Conservation (phyloP, 2,329 filamentous ascomycete genomes). For the Penicillium concentricum region DNA sequence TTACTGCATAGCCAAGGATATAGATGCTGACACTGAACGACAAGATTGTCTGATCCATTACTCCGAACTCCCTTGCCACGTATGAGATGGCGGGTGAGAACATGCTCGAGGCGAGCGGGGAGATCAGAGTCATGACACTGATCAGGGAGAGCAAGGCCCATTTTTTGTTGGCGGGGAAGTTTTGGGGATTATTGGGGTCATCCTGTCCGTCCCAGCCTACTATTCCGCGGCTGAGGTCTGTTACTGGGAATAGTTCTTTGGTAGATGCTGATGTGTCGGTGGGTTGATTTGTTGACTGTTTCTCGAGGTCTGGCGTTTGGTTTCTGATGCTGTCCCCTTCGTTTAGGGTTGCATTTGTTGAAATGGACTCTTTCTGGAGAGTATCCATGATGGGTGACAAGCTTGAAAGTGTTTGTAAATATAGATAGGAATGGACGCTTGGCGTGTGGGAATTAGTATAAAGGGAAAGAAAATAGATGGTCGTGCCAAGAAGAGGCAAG, state of each 20-base stretch:
- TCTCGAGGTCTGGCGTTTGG: neutral
- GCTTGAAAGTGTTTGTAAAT: neutral
- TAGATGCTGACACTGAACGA: conserved; percentile 34
- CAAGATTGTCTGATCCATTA: conserved; percentile 24
- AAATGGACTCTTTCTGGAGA: neutral
- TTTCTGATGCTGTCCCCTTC: neutral
- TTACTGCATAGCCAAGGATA: conserved; percentile 31
- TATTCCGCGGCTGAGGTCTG: conserved; percentile 53
- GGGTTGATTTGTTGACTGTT: neutral
- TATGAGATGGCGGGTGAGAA: conserved; percentile 30
- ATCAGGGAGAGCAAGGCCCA: conserved; percentile 29
- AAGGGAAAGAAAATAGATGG: neutral
- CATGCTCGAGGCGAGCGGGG: conserved; percentile 36
- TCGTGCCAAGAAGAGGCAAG: neutral
- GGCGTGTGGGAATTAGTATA: neutral
- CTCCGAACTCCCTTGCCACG: conserved; percentile 23
- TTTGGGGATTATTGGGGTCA: conserved; percentile 59
- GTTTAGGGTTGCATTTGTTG: neutral
- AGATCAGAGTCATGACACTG: conserved; percentile 31
- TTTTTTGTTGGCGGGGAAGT: conserved; percentile 41
- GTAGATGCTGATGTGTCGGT: neutral
- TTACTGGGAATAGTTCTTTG: conserved; percentile 39
- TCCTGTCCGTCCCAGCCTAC: conserved; percentile 61
- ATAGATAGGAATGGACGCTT: neutral
- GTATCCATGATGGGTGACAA: neutral